These are phyloP conservation scores for Niebla homalea DNA, from an alignment of 495 filamentous ascomycete genomes.

Conservation along the genomic window DNA sequence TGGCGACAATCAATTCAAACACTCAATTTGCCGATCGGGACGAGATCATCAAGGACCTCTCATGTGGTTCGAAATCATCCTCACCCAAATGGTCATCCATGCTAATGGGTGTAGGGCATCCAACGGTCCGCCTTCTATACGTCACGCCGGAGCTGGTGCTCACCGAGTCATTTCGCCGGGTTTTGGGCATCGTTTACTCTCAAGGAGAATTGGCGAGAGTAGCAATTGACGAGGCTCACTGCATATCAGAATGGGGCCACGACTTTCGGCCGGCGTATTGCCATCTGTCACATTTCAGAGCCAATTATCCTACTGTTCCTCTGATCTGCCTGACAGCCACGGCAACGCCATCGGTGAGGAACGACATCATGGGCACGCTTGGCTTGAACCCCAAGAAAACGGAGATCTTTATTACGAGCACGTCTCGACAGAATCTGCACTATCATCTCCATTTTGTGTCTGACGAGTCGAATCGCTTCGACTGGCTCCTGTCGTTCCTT, in stretches of 20 bases:
- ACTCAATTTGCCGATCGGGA: conserved; percentile 49
- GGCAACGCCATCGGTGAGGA: conserved; percentile 63
- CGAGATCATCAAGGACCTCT: conserved; percentile 62
- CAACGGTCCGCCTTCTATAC: conserved; percentile 70
- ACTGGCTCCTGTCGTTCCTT: conserved; percentile 62
- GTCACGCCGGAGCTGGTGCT: conserved; percentile 86
- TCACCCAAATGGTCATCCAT: background rate
- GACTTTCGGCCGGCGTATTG: conserved; percentile 93
- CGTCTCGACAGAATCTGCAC: conserved; percentile 72
- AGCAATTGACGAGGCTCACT: conserved; percentile 90
- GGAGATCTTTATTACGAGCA: conserved; percentile 68
- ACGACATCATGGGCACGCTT: conserved; percentile 66
- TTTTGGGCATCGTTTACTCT: conserved; percentile 56
- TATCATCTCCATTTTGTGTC: conserved; percentile 82
- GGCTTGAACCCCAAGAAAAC: conserved; percentile 44
- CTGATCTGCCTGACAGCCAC: conserved; percentile 88
- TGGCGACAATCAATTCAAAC: conserved; percentile 77
- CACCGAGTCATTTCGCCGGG: conserved; percentile 61
- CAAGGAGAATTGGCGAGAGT: conserved; percentile 76
- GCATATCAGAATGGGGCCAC: conserved; percentile 96
- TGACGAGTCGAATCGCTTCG: conserved; percentile 54
- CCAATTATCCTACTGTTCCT: conserved; percentile 65
- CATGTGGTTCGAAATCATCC: conserved; percentile 36
- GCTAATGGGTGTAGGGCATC: conserved; percentile 40
- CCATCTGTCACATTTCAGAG: conserved; percentile 75